phyloP scores from a whole-genome alignment of 371 early-diverging fungal species.

The Choanephora cucurbitarum region DNA sequence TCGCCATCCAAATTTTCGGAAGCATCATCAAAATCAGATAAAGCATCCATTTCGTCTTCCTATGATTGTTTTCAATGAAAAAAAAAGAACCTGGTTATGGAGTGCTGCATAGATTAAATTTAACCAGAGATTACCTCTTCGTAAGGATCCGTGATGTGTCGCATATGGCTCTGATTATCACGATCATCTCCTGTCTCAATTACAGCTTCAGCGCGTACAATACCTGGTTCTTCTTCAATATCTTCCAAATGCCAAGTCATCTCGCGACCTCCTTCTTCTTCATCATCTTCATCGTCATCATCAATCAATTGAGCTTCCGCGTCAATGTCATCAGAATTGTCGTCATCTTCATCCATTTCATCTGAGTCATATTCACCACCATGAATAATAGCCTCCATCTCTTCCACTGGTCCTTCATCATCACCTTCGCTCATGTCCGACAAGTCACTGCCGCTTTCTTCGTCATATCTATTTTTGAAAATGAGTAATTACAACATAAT shows the following conservation, averaged over 20 bases:
- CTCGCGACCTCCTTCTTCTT: constrained; percentile 49
- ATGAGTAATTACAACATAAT: not conserved
- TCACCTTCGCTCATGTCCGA: constrained; percentile 68
- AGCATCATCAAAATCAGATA: constrained; percentile 55
- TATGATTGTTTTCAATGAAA: not conserved
- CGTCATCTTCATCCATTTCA: constrained; percentile 52
- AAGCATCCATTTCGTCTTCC: constrained; percentile 47
- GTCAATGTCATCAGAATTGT: constrained; percentile 42
- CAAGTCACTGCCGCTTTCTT: constrained; percentile 72
- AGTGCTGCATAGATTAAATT: no score
- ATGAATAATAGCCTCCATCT: constrained; percentile 70
- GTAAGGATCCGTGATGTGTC: constrained; percentile 28
- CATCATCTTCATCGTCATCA: constrained; percentile 55
- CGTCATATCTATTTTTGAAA: constrained; percentile 50
- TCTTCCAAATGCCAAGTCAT: constrained; percentile 57
- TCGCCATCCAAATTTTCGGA: constrained; percentile 52
- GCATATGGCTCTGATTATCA: constrained; percentile 34
- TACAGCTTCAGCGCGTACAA: constrained; percentile 44
- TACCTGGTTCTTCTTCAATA: constrained; percentile 57
- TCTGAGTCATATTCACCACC: constrained; percentile 53
- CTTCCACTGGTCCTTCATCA: constrained; percentile 61
- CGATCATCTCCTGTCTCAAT: constrained; percentile 50
- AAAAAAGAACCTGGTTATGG: no score
- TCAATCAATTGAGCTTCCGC: constrained; percentile 49
- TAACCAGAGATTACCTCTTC: constrained; percentile 40